These are phyloP conservation scores for Cladorrhinum samala DNA, from an alignment of 495 filamentous ascomycete genomes.

Conservation along the genomic window DNA sequence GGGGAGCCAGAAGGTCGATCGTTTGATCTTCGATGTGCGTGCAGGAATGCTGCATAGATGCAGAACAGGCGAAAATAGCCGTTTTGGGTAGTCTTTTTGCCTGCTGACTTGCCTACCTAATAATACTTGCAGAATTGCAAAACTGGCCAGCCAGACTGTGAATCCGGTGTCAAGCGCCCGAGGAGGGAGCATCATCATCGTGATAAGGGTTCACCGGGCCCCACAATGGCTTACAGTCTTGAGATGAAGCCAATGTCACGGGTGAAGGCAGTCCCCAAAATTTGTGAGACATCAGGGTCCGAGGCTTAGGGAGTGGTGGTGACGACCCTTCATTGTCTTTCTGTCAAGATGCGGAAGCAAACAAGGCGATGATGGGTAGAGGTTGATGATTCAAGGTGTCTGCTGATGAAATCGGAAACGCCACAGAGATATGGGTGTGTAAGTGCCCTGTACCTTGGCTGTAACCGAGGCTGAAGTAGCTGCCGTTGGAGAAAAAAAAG, in stretches of 20 bases:
- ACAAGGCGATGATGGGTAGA: neutral
- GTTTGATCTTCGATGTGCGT: too few relatives aligned
- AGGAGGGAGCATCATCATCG: too few relatives aligned
- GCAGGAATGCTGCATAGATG: too few relatives aligned
- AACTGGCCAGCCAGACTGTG: too few relatives aligned
- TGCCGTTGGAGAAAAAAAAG: neutral
- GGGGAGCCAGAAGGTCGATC: too few relatives aligned
- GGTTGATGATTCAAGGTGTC: neutral
- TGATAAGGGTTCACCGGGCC: too few relatives aligned
- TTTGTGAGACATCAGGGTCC: neutral
- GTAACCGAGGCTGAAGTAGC: neutral
- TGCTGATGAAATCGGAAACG: neutral
- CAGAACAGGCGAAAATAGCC: too few relatives aligned
- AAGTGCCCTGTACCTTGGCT: neutral
- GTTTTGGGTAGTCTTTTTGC: too few relatives aligned
- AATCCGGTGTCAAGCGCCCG: too few relatives aligned
- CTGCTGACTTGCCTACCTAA: too few relatives aligned
- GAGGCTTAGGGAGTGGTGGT: neutral
- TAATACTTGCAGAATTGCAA: too few relatives aligned
- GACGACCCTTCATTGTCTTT: neutral
- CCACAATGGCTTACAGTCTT: neutral
- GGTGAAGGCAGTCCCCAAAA: neutral
- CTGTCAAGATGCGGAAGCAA: neutral
- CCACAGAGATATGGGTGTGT: neutral
- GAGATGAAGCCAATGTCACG: neutral